A percentile compares a stretch with the other conserved stretches of the same genome.
These are phyloP conservation scores for Eurotiales sp. DNA, from an alignment of 2,329 filamentous ascomycete species.

Conservation along the genomic window DNA sequence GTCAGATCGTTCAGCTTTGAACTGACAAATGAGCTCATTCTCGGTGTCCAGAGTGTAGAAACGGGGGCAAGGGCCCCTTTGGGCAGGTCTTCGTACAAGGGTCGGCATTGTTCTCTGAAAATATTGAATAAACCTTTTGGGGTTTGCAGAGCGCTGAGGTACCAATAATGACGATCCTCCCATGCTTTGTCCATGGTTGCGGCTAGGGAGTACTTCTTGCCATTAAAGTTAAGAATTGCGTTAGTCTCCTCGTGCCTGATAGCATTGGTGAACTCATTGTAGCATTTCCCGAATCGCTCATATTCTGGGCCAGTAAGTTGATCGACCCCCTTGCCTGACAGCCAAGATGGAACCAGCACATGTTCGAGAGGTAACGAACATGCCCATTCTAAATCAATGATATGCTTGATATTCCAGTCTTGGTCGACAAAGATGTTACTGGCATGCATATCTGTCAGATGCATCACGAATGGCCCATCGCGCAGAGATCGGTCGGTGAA, in stretches of 20 bases:
- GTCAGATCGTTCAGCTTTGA: neutral
- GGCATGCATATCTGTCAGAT: conserved; percentile 36
- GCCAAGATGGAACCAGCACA: conserved; percentile 22
- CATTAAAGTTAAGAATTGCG: neutral
- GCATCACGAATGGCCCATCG: conserved; percentile 31
- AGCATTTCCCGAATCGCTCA: neutral
- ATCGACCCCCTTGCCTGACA: conserved; percentile 16
- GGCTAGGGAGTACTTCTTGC: neutral
- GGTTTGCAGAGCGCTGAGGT: neutral
- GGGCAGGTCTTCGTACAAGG: neutral
- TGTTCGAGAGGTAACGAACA: conserved; percentile 18
- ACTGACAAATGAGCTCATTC: neutral
- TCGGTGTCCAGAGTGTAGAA: neutral
- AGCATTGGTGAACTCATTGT: neutral
- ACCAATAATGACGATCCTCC: neutral
- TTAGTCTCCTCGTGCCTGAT: neutral
- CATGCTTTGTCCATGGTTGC: neutral
- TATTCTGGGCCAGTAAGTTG: neutral
- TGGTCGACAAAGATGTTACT: conserved; percentile 35
- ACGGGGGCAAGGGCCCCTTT: neutral
- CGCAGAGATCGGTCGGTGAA: conserved; percentile 28
- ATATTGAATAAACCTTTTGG: neutral
- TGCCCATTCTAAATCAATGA: conserved; percentile 29
- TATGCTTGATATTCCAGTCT: conserved; percentile 25
- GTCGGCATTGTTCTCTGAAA: neutral